phyloP scores from a whole-genome alignment of 768 basidiomycete genomes.

The Lactarius quietus region DNA sequence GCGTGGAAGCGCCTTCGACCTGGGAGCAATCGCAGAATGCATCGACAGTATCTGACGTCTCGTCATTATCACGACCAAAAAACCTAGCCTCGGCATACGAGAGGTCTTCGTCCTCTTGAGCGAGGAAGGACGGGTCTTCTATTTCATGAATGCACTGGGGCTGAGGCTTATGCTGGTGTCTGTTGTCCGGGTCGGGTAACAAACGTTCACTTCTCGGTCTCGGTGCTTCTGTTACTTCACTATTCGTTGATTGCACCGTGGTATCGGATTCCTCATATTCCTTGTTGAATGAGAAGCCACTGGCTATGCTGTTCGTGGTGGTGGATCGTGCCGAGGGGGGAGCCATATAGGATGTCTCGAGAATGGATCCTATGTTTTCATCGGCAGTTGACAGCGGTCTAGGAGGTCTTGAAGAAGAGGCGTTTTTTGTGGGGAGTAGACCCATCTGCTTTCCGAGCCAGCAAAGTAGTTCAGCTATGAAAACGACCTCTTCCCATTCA shows the following conservation, averaged over 20 bases:
- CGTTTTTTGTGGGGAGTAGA: slow-evolving; percentile 28
- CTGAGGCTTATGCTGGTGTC: slow-evolving; percentile 7
- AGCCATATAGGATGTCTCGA: slow-evolving; percentile 8
- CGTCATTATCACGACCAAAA: slow-evolving; percentile 6
- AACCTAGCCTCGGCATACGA: slow-evolving; percentile 16
- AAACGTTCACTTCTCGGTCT: slow-evolving; percentile 7
- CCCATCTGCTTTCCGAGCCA: slow-evolving; percentile 57
- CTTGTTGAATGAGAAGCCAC: slow-evolving; percentile 33
- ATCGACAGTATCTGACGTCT: slow-evolving; percentile 7
- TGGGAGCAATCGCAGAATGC: slow-evolving; percentile 28
- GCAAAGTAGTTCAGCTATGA: slow-evolving; percentile 62
- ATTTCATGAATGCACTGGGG: slow-evolving; percentile 54
- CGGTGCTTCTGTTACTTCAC: slow-evolving; percentile 25
- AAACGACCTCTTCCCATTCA: slow-evolving; percentile 61
- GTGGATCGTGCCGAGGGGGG: slow-evolving; percentile 36
- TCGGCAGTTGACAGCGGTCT: slow-evolving; percentile 14
- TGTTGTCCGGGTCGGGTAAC: slow-evolving; percentile 8
- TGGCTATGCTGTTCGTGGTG: slow-evolving; percentile 34
- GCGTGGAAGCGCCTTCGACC: slow-evolving; percentile 5
- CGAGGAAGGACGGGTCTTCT: slow-evolving; percentile 36
- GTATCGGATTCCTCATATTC: slow-evolving; percentile 37
- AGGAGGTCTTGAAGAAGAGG: slow-evolving; percentile 5
- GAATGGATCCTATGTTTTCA: not conserved
- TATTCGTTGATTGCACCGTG: slow-evolving; percentile 30
- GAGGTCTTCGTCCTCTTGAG: slow-evolving; percentile 16